Base-by-base conservation (phyloP, 1,139 yeast genomes). In the Candida sp. region DNA sequence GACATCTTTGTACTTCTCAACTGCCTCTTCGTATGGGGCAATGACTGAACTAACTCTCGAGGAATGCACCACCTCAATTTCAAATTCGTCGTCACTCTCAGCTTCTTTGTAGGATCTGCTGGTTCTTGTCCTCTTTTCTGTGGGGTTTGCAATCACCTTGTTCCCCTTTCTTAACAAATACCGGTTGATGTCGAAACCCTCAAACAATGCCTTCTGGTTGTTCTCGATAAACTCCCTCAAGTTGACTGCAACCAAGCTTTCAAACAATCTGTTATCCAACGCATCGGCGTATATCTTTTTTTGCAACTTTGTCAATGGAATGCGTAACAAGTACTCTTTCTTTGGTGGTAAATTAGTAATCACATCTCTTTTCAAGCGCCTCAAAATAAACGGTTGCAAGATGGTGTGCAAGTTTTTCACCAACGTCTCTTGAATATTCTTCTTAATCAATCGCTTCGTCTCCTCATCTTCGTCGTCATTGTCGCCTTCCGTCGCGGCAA, bases 371-470 rank as follows among this genome's bases (percentile, higher is more conserved):
- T 94, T 94, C 63, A 93, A 70, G 54, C 99, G 76, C 60, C 99
- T 78, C 45, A 94, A 73, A 41, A 94, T 70, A 60, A 94, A 94
- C 0, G 99, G 99, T 61, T 91, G 85, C 56, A 94, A 73, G 50
- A 94, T 92, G 0, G 96, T 86, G 65, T 94, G 99, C 54, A 94
- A 73, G 61, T 90, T 91, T 26, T 84, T 76, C 30, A 93, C 84
- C 53, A 93, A 72, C 76, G 80, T 68, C 72, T 81, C 67, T 78
- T 89, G 78, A 51, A 87, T 77, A 60, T 88, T 91, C 30, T 83
- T 77, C 53, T 85, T 83, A 34, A 88, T 81, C 28, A 86, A 57
- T 48, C 49, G 67, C 55, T 59, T 78, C 1, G 72, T 69, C 50
- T 69, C 72, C 46, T 65, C 70, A 33, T 69, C 76, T 22, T 51